These are phyloP conservation scores for Solanum hybrid DNA, from an alignment of 305 asterid genomes.

Conservation along the genomic window DNA sequence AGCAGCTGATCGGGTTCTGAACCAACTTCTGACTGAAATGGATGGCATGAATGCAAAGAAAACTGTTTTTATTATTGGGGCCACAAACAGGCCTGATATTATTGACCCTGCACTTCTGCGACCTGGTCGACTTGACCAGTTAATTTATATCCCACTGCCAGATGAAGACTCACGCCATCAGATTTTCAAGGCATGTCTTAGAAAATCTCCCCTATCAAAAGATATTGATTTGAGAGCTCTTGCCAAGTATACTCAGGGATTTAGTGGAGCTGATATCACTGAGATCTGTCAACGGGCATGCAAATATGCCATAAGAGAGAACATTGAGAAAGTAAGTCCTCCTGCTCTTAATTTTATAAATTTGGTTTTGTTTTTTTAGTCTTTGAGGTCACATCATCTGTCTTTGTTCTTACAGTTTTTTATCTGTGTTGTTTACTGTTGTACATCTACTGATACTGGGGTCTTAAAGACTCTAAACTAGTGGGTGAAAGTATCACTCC, in stretches of 20 bases:
- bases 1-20: constrained; percentile 64
- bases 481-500: background rate
- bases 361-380: background rate
- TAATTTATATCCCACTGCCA: constrained; percentile 58
- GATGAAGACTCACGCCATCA: constrained; percentile 61
- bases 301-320: constrained; percentile 63
- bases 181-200: constrained; percentile 56
- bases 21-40: constrained; percentile 66
- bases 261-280: constrained; percentile 60
- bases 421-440: background rate
- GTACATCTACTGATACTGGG: background rate
- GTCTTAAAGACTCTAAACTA: background rate
- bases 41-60: constrained; percentile 62
- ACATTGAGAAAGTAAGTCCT: constrained; percentile 47
- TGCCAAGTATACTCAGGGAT: constrained; percentile 56
- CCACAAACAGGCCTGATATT: constrained; percentile 64
- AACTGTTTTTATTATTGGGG: constrained; percentile 63
- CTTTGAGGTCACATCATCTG: background rate
- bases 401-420: background rate
- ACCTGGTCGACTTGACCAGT: constrained; percentile 65
- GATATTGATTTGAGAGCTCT: constrained; percentile 56
- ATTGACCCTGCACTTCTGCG: constrained; percentile 69
- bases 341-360: background rate
- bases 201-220: constrained; percentile 50
- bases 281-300: constrained; percentile 64